Percentiles rank a stretch among this genome's conserved stretches.
These are phyloP conservation scores for Gymnopus androsaceus DNA, from an alignment of 1,284 basidiomycete genomes.

Conservation along the genomic window DNA sequence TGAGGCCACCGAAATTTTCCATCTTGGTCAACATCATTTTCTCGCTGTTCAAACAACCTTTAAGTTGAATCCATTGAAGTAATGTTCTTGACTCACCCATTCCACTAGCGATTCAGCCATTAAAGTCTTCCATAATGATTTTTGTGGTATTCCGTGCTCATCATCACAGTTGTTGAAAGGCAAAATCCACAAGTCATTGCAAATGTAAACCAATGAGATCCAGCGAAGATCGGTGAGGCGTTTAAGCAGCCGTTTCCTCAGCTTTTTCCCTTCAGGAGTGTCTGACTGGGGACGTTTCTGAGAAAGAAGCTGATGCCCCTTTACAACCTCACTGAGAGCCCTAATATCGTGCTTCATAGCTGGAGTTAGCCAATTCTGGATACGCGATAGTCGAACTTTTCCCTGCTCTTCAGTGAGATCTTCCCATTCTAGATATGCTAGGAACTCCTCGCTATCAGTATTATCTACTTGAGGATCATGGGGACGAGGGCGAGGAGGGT, in stretches of 20 bases:
- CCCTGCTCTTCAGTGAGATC: not conserved
- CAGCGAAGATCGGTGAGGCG: not conserved
- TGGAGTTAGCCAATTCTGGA: not conserved
- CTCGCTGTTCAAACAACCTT: not conserved
- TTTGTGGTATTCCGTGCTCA: not conserved
- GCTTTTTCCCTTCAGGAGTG: not conserved
- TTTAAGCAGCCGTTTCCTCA: not conserved
- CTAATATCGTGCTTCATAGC: not conserved
- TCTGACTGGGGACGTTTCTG: not conserved
- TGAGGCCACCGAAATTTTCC: conserved; percentile 1
- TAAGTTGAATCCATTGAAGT: not conserved
- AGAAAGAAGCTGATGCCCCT: not conserved
- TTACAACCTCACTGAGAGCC: not conserved
- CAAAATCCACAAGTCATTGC: not conserved
- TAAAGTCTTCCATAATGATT: not conserved
- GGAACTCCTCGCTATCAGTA: not conserved
- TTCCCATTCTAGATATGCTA: not conserved
- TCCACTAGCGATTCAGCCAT: not conserved
- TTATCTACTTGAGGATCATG: not conserved
- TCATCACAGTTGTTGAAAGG: not conserved
- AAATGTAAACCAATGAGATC: conserved; percentile 1
- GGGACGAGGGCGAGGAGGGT: not conserved
- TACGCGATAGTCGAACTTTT: not conserved
- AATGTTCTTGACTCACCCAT: not conserved
- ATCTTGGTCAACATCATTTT: not conserved